phyloP scores from a whole-genome alignment of 257 asterid species.

The Asclepias syriaca region DNA sequence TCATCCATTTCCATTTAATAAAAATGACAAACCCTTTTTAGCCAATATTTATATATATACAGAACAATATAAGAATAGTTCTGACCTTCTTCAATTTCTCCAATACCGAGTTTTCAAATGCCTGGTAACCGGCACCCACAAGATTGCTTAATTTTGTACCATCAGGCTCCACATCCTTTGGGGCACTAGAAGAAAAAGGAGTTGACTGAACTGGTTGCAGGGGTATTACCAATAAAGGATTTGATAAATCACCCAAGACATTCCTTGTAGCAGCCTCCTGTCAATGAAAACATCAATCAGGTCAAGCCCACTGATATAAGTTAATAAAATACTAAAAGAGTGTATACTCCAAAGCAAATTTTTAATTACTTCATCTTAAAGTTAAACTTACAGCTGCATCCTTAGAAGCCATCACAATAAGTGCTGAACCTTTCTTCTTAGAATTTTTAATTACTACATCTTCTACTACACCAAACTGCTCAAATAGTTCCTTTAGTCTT shows the following conservation, averaged over 20 bases:
- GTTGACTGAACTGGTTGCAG: conserved; percentile 54
- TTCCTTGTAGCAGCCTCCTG: conserved; percentile 57
- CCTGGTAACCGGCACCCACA: conserved; percentile 66
- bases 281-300: not conserved
- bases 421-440: conserved; percentile 83
- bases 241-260: conserved; percentile 66
- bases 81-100: conserved; percentile 71
- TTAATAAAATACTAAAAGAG: not conserved
- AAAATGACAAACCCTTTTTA: not conserved
- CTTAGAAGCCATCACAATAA: conserved; percentile 75
- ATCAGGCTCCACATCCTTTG: conserved; percentile 32
- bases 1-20: not conserved
- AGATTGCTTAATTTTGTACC: conserved; percentile 43
- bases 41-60: too few relatives aligned
- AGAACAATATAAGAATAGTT: not conserved
- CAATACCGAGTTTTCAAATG: conserved; percentile 66
- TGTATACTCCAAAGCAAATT: not conserved
- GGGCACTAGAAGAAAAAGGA: conserved; percentile 32
- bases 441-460: conserved; percentile 72
- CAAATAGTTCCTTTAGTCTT: conserved; percentile 56
- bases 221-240: conserved; percentile 76
- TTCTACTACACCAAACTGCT: conserved; percentile 67
- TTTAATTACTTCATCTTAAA: too few relatives aligned
- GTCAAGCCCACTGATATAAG: not conserved
- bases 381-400: conserved; percentile 54